phyloP scores from a whole-genome alignment of 805 yeast genomes.

The Kodamaea leandrae region DNA sequence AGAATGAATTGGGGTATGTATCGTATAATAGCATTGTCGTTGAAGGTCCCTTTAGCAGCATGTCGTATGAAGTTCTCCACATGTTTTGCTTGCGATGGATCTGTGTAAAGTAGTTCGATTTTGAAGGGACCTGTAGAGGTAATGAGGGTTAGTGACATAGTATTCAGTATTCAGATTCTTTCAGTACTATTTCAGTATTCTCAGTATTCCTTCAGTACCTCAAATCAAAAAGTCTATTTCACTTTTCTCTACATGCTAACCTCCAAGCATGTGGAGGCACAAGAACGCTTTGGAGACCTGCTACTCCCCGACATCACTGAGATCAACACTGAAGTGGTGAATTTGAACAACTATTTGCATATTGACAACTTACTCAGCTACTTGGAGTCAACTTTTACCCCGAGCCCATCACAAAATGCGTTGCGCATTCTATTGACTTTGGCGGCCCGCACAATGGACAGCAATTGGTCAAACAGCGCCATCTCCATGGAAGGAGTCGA shows the following conservation, averaged over 20 bases:
- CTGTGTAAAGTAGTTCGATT: constrained; percentile 13
- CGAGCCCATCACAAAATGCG: constrained; percentile 26
- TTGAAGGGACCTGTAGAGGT: constrained; percentile 19
- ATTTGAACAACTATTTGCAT: constrained; percentile 27
- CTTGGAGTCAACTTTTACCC: constrained; percentile 21
- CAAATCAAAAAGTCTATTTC: too few species aligned
- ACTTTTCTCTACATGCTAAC: neutral
- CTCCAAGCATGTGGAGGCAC: constrained; percentile 11
- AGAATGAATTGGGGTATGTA: constrained; percentile 20
- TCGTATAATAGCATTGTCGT: constrained; percentile 15
- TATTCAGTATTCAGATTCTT: too few species aligned
- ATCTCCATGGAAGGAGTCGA: constrained; percentile 19
- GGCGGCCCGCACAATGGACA: constrained; percentile 25
- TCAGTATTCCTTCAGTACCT: neutral
- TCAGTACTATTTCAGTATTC: neutral
- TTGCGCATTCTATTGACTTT: constrained; percentile 32
- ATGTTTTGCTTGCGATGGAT: constrained; percentile 13
- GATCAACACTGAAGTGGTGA: constrained; percentile 11
- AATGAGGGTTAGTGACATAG: constrained; percentile 15
- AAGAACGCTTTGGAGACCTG: constrained; percentile 20
- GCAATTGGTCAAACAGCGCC: constrained; percentile 24
- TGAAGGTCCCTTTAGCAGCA: constrained; percentile 22
- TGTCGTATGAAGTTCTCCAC: constrained; percentile 21
- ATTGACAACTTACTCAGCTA: constrained; percentile 28
- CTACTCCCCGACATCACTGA: constrained; percentile 21